Evolutionary conservation across 2,329 filamentous ascomycete species (phyloP).

Genomic region (Alternaria infectoria): DNA sequence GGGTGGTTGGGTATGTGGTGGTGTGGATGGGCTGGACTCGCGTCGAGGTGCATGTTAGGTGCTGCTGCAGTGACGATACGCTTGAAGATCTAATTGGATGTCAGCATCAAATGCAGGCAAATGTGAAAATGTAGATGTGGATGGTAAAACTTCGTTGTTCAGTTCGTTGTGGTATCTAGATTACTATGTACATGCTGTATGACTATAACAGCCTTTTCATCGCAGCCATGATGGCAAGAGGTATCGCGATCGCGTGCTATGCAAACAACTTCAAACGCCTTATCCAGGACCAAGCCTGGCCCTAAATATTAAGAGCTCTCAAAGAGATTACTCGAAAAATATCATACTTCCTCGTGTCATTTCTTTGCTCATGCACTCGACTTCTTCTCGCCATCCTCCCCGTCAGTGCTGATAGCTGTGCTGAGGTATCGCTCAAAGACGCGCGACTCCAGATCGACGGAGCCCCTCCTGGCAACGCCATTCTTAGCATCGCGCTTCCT

Average conservation of each 20-base stretch:
- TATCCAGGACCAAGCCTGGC: background rate
- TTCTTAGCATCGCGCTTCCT: constrained; percentile 29
- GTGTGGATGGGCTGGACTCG: background rate
- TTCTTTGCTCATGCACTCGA: background rate
- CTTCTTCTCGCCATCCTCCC: constrained; percentile 36
- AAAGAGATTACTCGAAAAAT: background rate
- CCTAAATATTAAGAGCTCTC: constrained; percentile 2
- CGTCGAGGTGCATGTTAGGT: background rate
- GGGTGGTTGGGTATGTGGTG: background rate
- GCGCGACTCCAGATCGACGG: constrained; percentile 38
- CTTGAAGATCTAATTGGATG: background rate
- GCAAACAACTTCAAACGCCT: constrained; percentile 19
- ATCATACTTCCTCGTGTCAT: background rate
- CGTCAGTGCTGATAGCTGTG: constrained; percentile 39
- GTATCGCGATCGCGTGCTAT: constrained; percentile 34
- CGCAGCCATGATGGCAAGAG: constrained; percentile 18
- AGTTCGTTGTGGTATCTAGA: constrained; percentile 6
- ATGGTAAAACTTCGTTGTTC: background rate
- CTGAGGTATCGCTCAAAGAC: constrained; percentile 44
- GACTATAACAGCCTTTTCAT: constrained; percentile 20
- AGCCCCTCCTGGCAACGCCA: constrained; percentile 30
- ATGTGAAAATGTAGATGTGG: background rate
- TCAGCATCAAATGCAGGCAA: background rate
- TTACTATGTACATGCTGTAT: constrained; percentile 14
- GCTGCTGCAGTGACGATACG: background rate